Evolutionary conservation across 352 stramenopile species (phyloP), one percentile per base, ranked within the genome.

Genomic region (Globisporangium apiculatum): DNA sequence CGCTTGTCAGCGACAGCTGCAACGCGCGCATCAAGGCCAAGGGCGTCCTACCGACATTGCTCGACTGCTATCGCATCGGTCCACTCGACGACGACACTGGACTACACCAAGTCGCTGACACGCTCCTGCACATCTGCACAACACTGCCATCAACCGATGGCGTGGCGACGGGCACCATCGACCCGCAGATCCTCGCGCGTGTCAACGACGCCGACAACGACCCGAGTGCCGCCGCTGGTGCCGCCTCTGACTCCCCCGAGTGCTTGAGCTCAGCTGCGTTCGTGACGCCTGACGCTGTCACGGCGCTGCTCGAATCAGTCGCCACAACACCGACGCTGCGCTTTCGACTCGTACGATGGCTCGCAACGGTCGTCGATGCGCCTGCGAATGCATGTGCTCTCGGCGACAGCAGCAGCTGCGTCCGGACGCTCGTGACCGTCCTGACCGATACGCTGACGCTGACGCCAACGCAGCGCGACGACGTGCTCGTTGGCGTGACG

Each of bases 81-180:
- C 42, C 24, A 31, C 24, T 31, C 24, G 24, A 31, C 24, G 24
- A 66, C 0, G 59, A 71, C 5, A n/a, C 56, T 4, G 48, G 60
- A 2, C 65, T 87, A 5, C 62, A 81, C 47, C 79, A 89, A 66
- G 70, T 77, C 0, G 65, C 66, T 1, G 79, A 89, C 47, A 89
- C 86, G 37, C 51, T 89, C 9, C 62, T 89, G 4, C 76, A 89
- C 50, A 41, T 87, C 4, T 84, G 75, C 35, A 38, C 46, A 5
- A 15, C 17, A 38, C 8, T 54, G 7, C 41, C 50, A 36, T n/a
- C 14, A 35, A 17, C 18, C 18, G 48, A 12, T 5, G 1, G 15
- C 5, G 48, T 46, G 3, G 31, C 45, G 1, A 7, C 18, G n/a
- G 0, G 24, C 36, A 7, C 14, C 7, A 37, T 73, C 10, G 67